Evolutionary conservation across 2,329 filamentous ascomycete genomes (phyloP), one percentile per base, ranked within the genome.

Genomic region (Aspergillus sp.): DNA sequence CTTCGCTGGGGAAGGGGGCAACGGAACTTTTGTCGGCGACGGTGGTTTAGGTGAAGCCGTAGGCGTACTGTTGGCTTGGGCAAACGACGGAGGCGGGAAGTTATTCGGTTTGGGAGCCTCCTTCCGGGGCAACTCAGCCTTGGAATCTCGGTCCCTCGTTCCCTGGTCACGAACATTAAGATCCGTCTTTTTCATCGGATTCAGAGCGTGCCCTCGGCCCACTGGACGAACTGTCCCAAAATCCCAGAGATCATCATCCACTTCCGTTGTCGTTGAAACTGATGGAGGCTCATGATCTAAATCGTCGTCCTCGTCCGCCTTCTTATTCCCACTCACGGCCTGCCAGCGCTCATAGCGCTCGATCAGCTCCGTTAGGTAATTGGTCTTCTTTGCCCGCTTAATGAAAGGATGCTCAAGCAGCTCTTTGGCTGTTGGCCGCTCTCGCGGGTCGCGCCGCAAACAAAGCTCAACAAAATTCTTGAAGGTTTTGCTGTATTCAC

Each of bases 281-380:
- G 72, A 67, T 46, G 76, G 69, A 56, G 64, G 67, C 17, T 69
- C 65, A 31, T 62, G 62, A 39, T 84, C 81, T 8, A 80, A 81
- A 21, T 90, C 86, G 27, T 82, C 79, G 25, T 85, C 82, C 7
- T 91, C 89, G 1, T 90, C 86, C 14, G 87, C 57, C 46, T 64
- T 85, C 35, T 87, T 84, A 37, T 86, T 84, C 59, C 91, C 91
- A 68, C 95, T 87, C 5, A 88, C 89, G 23, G 90, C 87, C 55
- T 90, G 86, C 91, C 93, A 99, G 61, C 93, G 85, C 70, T 89
- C 90, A 68, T 96, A 87, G 53, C 95, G 84, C 73, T 97, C 92
- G 68, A 99, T 98, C 56, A 99, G 80, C 76, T 99, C 95, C 1
- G 95, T 98, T 43, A 99, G 79, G 72, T 96, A 97, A n/a, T 89